A percentile compares a stretch with the other conserved stretches of the same genome.
These are phyloP conservation scores for Kluyveromyces siamensis DNA, from an alignment of 805 yeast species.

Conservation along the genomic window DNA sequence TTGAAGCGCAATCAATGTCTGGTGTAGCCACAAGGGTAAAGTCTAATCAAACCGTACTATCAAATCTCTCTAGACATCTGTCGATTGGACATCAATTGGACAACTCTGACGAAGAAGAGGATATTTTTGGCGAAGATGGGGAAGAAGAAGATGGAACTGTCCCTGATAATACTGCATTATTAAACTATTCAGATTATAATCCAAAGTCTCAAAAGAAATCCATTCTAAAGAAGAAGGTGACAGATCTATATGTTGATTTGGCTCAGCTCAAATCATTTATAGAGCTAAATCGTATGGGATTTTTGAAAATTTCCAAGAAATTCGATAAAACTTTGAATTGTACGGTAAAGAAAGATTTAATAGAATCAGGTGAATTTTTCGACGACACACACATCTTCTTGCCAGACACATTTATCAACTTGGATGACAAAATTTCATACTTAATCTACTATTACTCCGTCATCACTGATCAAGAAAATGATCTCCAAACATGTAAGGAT, in stretches of 20 bases:
- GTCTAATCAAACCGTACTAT: constrained; percentile 4
- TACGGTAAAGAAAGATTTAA: constrained; percentile 40
- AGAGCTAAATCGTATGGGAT: constrained; percentile 79
- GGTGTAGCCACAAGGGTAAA: constrained; percentile 3
- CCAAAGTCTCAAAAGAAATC: constrained; percentile 45
- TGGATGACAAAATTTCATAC: constrained; percentile 47
- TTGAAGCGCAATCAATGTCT: neutral
- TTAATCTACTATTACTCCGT: constrained; percentile 47
- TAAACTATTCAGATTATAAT: constrained; percentile 41
- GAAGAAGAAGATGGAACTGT: constrained; percentile 32
- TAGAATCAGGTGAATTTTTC: constrained; percentile 37
- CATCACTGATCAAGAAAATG: constrained; percentile 29
- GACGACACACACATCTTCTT: constrained; percentile 47
- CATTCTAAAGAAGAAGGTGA: constrained; percentile 58
- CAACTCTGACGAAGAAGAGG: constrained; percentile 19
- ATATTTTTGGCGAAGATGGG: constrained; percentile 29
- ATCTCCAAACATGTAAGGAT: constrained; percentile 36
- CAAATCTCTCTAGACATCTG: constrained; percentile 11
- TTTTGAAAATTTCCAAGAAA: constrained; percentile 79
- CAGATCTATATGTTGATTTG: constrained; percentile 57
- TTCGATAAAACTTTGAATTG: constrained; percentile 73
- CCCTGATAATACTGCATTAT: constrained; percentile 39
- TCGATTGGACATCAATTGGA: neutral
- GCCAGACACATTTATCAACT: constrained; percentile 33
- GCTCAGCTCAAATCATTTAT: constrained; percentile 77